Evolutionary conservation across 2,329 filamentous ascomycete species (phyloP).

Genomic region (Botrytis byssoidea): DNA sequence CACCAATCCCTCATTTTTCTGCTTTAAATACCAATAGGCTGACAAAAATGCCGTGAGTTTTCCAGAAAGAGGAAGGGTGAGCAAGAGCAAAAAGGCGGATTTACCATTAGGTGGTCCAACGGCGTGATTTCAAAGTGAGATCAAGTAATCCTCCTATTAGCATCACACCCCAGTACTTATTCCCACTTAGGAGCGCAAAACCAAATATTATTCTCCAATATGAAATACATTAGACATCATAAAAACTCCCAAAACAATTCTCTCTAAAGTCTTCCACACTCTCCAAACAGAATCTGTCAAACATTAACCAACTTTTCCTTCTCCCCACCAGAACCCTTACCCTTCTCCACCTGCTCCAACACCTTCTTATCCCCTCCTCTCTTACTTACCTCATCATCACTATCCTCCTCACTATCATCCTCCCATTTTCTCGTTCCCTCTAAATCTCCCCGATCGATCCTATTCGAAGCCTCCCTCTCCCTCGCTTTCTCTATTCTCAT

Average conservation of each 20-base stretch:
- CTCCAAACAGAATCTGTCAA: background rate
- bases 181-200: background rate
- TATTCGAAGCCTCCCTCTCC: background rate
- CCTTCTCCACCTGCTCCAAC: background rate
- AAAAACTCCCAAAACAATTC: background rate
- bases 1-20: accelerated
- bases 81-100: too few species aligned
- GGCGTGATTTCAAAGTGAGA: too few species aligned
- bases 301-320: conserved; percentile 33
- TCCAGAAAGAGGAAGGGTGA: too few species aligned
- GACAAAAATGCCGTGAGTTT: too few species aligned
- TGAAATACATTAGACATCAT: background rate
- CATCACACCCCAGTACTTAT: too few species aligned
- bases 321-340: conserved; percentile 24
- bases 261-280: background rate
- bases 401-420: conserved; percentile 26
- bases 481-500: conserved; percentile 5
- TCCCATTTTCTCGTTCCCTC: conserved; percentile 33
- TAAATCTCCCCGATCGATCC: conserved; percentile 27
- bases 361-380: background rate
- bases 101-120: too few species aligned
- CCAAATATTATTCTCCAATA: background rate
- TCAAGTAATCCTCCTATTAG: too few species aligned
- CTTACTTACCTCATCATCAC: background rate
- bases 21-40: background rate